Conservation (phyloP, 768 basidiomycete species). For the Pleurotus eryngii region DNA sequence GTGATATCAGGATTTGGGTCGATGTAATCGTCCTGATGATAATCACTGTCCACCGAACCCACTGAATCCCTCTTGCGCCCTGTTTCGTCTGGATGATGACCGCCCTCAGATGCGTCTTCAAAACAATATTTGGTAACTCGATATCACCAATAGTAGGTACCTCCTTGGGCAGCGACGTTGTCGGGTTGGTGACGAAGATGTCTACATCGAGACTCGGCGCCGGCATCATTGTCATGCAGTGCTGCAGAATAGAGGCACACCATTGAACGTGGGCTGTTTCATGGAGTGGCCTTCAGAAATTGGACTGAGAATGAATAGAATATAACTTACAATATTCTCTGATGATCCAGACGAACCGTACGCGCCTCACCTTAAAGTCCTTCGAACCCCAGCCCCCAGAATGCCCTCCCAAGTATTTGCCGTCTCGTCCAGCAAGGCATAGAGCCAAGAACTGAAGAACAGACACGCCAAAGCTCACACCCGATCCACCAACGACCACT, state of each 20-base stretch:
- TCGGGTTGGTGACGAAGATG: constrained; percentile 67
- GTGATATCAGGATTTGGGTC: constrained; percentile 42
- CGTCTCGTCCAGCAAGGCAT: constrained; percentile 54
- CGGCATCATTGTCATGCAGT: constrained; percentile 55
- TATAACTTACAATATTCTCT: constrained; percentile 64
- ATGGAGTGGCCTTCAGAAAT: too few species aligned
- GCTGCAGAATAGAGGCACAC: constrained; percentile 65
- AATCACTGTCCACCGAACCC: background rate
- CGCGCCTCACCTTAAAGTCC: constrained; percentile 42
- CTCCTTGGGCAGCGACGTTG: background rate
- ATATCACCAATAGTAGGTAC: background rate
- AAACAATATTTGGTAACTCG: background rate
- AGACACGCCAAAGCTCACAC: constrained; percentile 68
- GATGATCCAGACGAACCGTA: constrained; percentile 76
- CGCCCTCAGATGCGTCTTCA: background rate
- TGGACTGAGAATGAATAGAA: too few species aligned
- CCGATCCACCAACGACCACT: constrained; percentile 70
- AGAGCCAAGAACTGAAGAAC: constrained; percentile 63
- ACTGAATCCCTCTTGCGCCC: background rate
- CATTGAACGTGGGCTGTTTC: constrained; percentile 67
- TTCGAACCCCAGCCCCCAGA: constrained; percentile 40
- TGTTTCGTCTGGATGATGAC: background rate
- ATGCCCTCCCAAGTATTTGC: constrained; percentile 42
- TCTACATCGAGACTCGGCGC: constrained; percentile 53
- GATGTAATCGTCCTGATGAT: constrained; percentile 6